These are phyloP conservation scores for Malus orientalis DNA, from an alignment of 306 rosid genomes.

Conservation along the genomic window DNA sequence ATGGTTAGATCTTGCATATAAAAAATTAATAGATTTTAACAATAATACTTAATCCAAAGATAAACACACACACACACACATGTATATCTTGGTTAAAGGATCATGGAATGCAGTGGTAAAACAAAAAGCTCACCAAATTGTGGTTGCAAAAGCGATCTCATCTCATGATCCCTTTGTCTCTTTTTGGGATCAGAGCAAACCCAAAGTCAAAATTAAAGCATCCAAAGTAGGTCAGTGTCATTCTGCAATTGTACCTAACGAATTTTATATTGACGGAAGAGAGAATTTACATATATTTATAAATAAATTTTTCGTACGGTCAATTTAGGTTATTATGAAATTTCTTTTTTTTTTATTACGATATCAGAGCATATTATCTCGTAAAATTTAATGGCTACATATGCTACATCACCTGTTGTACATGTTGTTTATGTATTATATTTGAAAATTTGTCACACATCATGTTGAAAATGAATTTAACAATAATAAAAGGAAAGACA, in stretches of 20 bases:
- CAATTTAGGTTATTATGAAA: too few relatives aligned
- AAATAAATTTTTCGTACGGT: too few relatives aligned
- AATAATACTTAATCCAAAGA: too few relatives aligned
- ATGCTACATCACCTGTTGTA: accelerated
- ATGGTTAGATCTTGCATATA: too few relatives aligned
- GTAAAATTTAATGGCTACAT: accelerated
- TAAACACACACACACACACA: too few relatives aligned
- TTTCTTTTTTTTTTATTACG: too few relatives aligned
- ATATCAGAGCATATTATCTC: too few relatives aligned
- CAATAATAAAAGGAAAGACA: accelerated
- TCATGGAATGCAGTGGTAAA: background rate
- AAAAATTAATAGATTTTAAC: too few relatives aligned
- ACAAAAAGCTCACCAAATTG: background rate
- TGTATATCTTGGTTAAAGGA: background rate
- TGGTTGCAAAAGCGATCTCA: background rate
- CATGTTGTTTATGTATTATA: accelerated
- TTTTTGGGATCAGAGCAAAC: constrained; percentile 18
- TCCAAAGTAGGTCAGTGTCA: constrained; percentile 30
- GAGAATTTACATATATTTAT: too few relatives aligned
- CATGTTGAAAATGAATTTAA: too few relatives aligned
- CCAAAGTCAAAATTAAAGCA: constrained; percentile 47
- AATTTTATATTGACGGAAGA: too few relatives aligned
- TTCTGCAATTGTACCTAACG: background rate
- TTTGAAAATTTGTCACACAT: too few relatives aligned
- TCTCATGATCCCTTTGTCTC: constrained; percentile 1